Percentiles rank a stretch among this genome's conserved stretches.
These are phyloP conservation scores for Marasmius oreades DNA, from an alignment of 1,284 basidiomycete genomes.

Conservation along the genomic window DNA sequence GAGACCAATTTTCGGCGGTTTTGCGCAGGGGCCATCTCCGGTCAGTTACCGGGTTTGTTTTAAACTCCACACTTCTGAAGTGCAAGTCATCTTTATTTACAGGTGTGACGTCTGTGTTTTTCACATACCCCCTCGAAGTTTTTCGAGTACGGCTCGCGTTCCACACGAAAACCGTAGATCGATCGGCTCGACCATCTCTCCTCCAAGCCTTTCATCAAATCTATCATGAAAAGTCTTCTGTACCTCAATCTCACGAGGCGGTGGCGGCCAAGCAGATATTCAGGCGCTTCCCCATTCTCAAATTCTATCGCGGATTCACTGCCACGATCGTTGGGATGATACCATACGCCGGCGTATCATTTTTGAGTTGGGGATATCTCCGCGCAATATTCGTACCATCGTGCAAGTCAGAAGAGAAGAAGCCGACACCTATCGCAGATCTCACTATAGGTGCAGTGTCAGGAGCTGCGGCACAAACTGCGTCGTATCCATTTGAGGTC, in stretches of 20 bases:
- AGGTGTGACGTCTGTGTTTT: conserved; percentile 87
- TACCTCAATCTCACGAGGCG: conserved; percentile 20
- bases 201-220: conserved; percentile 60
- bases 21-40: conserved; percentile 84
- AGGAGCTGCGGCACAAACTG: conserved; percentile 86
- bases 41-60: conserved; percentile 37
- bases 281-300: conserved; percentile 67
- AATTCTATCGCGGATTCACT: conserved; percentile 96
- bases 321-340: conserved; percentile 92
- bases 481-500: conserved; percentile 96
- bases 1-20: conserved; percentile 88
- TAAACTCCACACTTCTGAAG: neutral
- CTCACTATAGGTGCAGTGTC: conserved; percentile 88
- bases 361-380: conserved; percentile 88
- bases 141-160: conserved; percentile 96
- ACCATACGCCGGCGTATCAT: conserved; percentile 95
- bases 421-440: conserved; percentile 49
- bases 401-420: conserved; percentile 36
- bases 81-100: conserved; percentile 3
- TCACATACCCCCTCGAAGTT: conserved; percentile 94
- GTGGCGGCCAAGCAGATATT: conserved; percentile 31
- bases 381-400: conserved; percentile 61
- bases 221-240: conserved; percentile 59
- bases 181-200: conserved; percentile 54
- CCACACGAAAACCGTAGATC: conserved; percentile 54